Percentiles rank a stretch among this genome's conserved stretches.
These are phyloP conservation scores for Venturia asperata DNA, from an alignment of 2,329 filamentous ascomycete species.

Conservation along the genomic window DNA sequence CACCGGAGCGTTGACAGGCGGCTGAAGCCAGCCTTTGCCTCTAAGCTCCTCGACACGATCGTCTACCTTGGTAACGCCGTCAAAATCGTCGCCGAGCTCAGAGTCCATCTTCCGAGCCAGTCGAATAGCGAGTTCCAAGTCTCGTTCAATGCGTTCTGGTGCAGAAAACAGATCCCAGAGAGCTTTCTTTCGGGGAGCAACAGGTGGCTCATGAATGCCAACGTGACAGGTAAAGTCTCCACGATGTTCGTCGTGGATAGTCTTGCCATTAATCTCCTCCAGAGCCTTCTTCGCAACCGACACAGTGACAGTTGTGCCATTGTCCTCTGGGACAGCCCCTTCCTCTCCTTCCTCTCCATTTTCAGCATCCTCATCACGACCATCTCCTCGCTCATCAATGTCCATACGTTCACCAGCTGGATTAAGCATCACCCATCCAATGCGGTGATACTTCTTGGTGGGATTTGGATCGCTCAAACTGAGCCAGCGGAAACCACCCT, in stretches of 20 bases:
- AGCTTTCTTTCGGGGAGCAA: slow-evolving; percentile 83
- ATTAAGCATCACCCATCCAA: slow-evolving; percentile 97
- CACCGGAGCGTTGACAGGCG: slow-evolving; percentile 47
- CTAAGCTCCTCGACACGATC: slow-evolving; percentile 77
- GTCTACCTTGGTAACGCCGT: slow-evolving; percentile 74
- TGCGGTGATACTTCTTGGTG: slow-evolving; percentile 91
- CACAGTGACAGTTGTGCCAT: slow-evolving; percentile 29
- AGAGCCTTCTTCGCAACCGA: slow-evolving; percentile 75
- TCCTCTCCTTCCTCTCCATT: slow-evolving; percentile 55
- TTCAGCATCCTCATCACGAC: slow-evolving; percentile 63
- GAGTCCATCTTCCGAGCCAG: slow-evolving; percentile 78
- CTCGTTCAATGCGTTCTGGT: slow-evolving; percentile 86
- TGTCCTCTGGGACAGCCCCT: slow-evolving; percentile 29
- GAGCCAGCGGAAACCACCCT: slow-evolving; percentile 91
- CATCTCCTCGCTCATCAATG: slow-evolving; percentile 60
- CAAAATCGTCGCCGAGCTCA: slow-evolving; percentile 69
- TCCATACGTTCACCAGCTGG: slow-evolving; percentile 57
- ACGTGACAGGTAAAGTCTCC: slow-evolving; percentile 98
- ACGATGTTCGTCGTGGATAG: slow-evolving; percentile 85
- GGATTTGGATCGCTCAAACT: slow-evolving; percentile 96
- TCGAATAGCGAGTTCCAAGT: slow-evolving; percentile 74
- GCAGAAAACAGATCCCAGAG: slow-evolving; percentile 95
- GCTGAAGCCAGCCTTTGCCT: slow-evolving; percentile 68
- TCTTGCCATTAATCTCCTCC: slow-evolving; percentile 94
- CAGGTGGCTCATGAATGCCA: slow-evolving; percentile 85